Percentiles rank a stretch among this genome's conserved stretches.
These are phyloP conservation scores for Coemansia sp. DNA, from an alignment of 192 early-diverging fungal species.

Conservation along the genomic window DNA sequence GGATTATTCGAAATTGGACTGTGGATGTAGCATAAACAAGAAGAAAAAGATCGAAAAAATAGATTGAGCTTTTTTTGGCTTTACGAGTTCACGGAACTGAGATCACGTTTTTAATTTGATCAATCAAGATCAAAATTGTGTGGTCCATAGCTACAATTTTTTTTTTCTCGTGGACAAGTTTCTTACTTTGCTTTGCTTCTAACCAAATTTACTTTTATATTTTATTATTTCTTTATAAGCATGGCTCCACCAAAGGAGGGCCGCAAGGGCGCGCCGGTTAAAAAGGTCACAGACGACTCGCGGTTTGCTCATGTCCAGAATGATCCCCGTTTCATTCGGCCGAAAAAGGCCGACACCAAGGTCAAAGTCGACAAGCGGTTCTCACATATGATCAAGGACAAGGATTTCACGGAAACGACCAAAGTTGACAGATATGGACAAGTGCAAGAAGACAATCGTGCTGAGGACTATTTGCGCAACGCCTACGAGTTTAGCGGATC, in stretches of 20 bases:
- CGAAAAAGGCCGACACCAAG: slow-evolving; percentile 81
- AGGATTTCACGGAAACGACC: slow-evolving; percentile 61
- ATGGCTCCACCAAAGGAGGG: slow-evolving; percentile 40
- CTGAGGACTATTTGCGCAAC: slow-evolving; percentile 37
- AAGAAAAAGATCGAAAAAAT: too few species aligned
- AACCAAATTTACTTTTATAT: background rate
- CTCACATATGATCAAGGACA: slow-evolving; percentile 73
- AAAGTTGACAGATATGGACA: slow-evolving; percentile 53
- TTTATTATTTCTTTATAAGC: background rate
- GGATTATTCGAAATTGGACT: background rate
- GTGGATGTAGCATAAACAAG: background rate
- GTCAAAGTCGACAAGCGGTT: slow-evolving; percentile 91
- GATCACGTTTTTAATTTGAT: background rate
- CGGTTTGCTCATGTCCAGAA: slow-evolving; percentile 78
- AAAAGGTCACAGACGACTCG: slow-evolving; percentile 63
- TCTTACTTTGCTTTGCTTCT: background rate
- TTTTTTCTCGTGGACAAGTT: background rate
- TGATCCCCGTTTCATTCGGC: slow-evolving; percentile 80
- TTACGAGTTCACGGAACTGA: background rate
- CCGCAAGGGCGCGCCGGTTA: slow-evolving; percentile 25
- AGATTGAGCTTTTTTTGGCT: background rate
- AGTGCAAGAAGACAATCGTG: slow-evolving; percentile 34
- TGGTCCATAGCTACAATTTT: background rate
- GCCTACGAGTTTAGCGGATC: slow-evolving; percentile 61
- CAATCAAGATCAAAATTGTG: background rate